Evolutionary conservation across 2,329 filamentous ascomycete genomes (phyloP), one percentile per base, ranked within the genome.

Genomic region (Verticillium longisporum): DNA sequence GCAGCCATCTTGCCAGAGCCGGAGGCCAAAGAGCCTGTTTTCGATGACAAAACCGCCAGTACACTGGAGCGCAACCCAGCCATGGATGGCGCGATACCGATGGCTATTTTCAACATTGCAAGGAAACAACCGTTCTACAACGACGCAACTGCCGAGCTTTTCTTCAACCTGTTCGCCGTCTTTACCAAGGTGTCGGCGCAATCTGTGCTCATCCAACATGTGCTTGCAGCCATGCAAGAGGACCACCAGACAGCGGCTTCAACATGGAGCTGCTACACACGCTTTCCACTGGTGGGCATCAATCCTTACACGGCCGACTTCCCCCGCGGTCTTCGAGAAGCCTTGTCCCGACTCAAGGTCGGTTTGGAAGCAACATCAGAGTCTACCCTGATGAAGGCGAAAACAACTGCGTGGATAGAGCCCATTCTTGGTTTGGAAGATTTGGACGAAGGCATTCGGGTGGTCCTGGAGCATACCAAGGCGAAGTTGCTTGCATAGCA

Each of bases 71-170:
- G 85, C 61, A 94, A 92, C 56, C 92, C 94, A 4, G 92, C 92
- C 10, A 81, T 97, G 65, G 91, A 90, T 63, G 95, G 95, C n/a
- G 95, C 92, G 15, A 97, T 99, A 66, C 93, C 95, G 1, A 84
- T 92, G 61, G 92, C 94, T 45, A 91, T 99, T 56, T 97, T 97
- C 70, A 92, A 97, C 69, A 86, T 91, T 26, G 88, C 92, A 6
- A 87, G 87, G 77, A 91, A 89, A 72, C 88, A 97, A 68, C 84
- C 89, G 59, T 87, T 90, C 66, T 86, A 88, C 71, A 84, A 83
- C 62, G 75, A 86, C 1, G 77, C 79, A 1, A 81, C 92, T 6
- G 91, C 87, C 3, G 87, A 89, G 68, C 77, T 83, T 26, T 97
- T 97, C 75, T 98, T 95, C 74, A 79, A 89, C 68, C 83, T 96